Conservation (phyloP, 2,329 filamentous ascomycete genomes). For the Ascomycota sp. region DNA sequence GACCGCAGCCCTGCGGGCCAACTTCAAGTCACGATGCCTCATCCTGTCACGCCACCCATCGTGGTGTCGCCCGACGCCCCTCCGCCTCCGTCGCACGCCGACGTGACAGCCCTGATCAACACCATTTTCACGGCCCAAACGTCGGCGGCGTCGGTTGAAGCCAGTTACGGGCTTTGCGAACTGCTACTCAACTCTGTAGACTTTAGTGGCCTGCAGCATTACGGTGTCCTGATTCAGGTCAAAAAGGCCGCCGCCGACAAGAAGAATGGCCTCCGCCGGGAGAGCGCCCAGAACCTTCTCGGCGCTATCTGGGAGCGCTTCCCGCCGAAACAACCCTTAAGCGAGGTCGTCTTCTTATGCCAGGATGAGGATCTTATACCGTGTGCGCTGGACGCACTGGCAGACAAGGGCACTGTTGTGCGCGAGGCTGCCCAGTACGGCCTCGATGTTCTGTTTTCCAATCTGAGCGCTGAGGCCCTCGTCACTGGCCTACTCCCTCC, state of each 20-base stretch:
- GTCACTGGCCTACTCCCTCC: conserved; percentile 65
- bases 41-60: conserved; percentile 25
- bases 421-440: conserved; percentile 88
- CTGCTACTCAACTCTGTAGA: conserved; percentile 33
- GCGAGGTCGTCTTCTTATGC: conserved; percentile 65
- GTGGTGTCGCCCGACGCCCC: conserved; percentile 26
- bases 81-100: conserved; percentile 42
- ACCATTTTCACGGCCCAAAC: conserved; percentile 49
- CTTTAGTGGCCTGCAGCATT: conserved; percentile 28
- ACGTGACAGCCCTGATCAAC: conserved; percentile 42
- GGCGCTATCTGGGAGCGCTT: conserved; percentile 88
- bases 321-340: conserved; percentile 53
- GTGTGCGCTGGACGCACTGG: conserved; percentile 61
- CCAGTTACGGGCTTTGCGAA: conserved; percentile 40
- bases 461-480: conserved; percentile 63
- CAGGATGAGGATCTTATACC: conserved; percentile 56
- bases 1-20: neutral
- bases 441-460: conserved; percentile 67
- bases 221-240: conserved; percentile 33
- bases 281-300: conserved; percentile 86
- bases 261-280: conserved; percentile 69
- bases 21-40: conserved; percentile 20
- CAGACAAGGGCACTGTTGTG: conserved; percentile 78
- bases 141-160: conserved; percentile 48
- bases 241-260: conserved; percentile 73